phyloP scores from a whole-genome alignment of 768 basidiomycete species.

The Cantharellus anzutake region DNA sequence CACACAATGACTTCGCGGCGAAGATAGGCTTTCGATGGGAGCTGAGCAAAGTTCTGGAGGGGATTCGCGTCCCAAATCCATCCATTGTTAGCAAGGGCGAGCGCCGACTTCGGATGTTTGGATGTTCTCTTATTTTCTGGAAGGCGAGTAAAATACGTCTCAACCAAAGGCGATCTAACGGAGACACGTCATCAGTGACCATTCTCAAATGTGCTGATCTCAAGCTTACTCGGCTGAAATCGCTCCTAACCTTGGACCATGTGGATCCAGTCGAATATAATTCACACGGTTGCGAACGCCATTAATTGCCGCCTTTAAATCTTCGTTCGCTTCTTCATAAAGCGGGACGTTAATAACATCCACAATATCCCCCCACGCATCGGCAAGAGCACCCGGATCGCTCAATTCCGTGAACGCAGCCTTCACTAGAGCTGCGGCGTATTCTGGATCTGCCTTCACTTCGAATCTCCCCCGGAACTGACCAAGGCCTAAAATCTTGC shows the following conservation, averaged over 20 bases:
- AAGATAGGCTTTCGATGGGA: constrained; percentile 84
- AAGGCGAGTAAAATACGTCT: constrained; percentile 82
- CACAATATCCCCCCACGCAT: constrained; percentile 57
- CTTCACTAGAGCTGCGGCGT: constrained; percentile 58
- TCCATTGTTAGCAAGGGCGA: constrained; percentile 90
- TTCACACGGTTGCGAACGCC: constrained; percentile 56
- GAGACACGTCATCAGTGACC: neutral
- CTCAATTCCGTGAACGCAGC: constrained; percentile 38
- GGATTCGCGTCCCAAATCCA: constrained; percentile 99
- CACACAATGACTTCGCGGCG: constrained; percentile 94
- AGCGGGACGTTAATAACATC: constrained; percentile 79
- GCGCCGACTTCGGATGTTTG: constrained; percentile 30
- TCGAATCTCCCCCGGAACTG: constrained; percentile 48
- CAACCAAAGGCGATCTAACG: constrained; percentile 62
- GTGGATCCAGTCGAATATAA: constrained; percentile 61
- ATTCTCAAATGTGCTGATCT: neutral
- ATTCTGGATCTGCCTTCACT: constrained; percentile 36
- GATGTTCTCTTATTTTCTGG: constrained; percentile 22
- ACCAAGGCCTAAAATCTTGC: constrained; percentile 38
- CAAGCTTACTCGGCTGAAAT: constrained; percentile 42
- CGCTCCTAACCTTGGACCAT: constrained; percentile 70
- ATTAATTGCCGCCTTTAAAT: constrained; percentile 52
- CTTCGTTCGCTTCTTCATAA: constrained; percentile 75
- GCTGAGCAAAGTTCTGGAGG: constrained; percentile 79
- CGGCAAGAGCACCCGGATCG: constrained; percentile 35